These are phyloP conservation scores for Metschnikowia baotianmanensis DNA, from an alignment of 805 yeast genomes.

Conservation along the genomic window DNA sequence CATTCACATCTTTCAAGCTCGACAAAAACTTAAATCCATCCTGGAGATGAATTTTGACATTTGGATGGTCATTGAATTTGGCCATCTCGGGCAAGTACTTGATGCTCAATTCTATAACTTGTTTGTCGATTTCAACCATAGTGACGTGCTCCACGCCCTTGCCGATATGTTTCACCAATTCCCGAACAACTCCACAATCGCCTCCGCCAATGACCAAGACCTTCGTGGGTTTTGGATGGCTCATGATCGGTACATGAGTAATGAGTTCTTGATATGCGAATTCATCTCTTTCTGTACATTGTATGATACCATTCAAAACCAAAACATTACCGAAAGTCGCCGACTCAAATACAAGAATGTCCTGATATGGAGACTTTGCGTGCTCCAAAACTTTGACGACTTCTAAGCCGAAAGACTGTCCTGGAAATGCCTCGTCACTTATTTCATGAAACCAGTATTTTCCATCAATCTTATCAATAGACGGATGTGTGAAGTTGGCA, in stretches of 20 bases:
- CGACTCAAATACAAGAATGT: constrained; percentile 75
- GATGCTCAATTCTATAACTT: constrained; percentile 69
- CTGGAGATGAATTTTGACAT: constrained; percentile 62
- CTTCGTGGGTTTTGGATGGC: constrained; percentile 70
- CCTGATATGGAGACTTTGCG: constrained; percentile 72
- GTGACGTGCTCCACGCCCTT: constrained; percentile 55
- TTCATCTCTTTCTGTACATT: constrained; percentile 90
- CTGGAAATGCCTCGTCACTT: constrained; percentile 73
- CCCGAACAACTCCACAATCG: constrained; percentile 92
- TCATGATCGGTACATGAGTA: constrained; percentile 74
- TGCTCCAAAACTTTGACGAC: constrained; percentile 66
- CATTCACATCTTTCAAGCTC: constrained; percentile 24
- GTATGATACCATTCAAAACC: constrained; percentile 86
- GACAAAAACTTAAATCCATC: constrained; percentile 84
- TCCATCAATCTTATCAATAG: constrained; percentile 26
- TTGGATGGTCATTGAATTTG: constrained; percentile 56
- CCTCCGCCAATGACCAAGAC: constrained; percentile 95
- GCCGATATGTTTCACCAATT: constrained; percentile 67
- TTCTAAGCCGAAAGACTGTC: constrained; percentile 73
- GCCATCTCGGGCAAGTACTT: constrained; percentile 80
- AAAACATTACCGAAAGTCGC: constrained; percentile 80
- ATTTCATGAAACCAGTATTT: constrained; percentile 75
- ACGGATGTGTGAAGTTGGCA: constrained; percentile 23
- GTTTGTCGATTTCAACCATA: constrained; percentile 85
- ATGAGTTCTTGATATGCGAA: constrained; percentile 94